Base-by-base conservation (phyloP, 805 yeast species). In the Starmerella floris region DNA sequence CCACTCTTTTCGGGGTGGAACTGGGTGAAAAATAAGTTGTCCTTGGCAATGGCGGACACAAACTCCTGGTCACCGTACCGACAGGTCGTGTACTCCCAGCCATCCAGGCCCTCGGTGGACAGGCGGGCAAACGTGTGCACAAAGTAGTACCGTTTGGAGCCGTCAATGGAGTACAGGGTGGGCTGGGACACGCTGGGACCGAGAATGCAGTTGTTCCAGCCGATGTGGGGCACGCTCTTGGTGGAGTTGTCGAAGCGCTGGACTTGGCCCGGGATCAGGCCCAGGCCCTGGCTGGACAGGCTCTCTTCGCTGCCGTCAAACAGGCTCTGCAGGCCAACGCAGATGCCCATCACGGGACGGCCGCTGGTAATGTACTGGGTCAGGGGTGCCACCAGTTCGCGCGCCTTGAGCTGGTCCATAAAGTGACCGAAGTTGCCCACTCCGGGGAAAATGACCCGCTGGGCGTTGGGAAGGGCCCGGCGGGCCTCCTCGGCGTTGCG, bases 1-100 rank as follows among this genome's bases (percentile, higher is more conserved):
- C 98, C 98, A 3, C 95, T 83, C 61, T 91, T 91, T 59, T 91
- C 99, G n/a, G 99, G 99, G 62, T 91, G 99, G 62, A 91, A 91
- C 61, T 91, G 99, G 1, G 97, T 91, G 34, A 96, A 95, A 62
- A 91, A 83, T 10, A 88, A 66, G 49, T 84, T 87, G 45, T 70
- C 83, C 55, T 71, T 79, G 25, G 77, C 59, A 38, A 87, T 60
- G 0, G 97, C 91, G 15, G 96, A 93, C 47, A 91, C 66, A 54
- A 87, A 91, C 39, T 63, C 68, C 62, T 91, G 87, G 23, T 74
- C 60, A 1, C 93, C 94, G 60, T 91, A 91, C 42, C 62, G 66
- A 1, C 91, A 73, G 35, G 72, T 62, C 1, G 85, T 84, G 42
- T 81, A 67, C 28, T 76, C 73, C 95, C 95, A 88, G 20, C 74